phyloP scores from a whole-genome alignment of 176 grass and related monocot species.

The Saccharum spontaneum region DNA sequence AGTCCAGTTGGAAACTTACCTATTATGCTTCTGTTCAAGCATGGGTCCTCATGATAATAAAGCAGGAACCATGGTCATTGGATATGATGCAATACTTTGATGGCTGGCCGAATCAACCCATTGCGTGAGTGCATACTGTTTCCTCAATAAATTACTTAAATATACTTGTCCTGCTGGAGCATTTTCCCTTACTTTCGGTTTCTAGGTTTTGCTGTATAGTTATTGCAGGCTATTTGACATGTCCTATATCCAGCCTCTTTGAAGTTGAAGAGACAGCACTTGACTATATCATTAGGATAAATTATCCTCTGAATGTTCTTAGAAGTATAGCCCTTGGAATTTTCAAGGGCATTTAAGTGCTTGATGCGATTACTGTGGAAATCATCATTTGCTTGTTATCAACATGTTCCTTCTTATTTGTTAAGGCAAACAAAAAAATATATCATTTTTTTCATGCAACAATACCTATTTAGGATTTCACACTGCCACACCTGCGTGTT shows the following conservation, averaged over 20 bases:
- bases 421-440: background rate
- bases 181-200: background rate
- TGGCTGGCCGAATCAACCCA: slow-evolving; percentile 80
- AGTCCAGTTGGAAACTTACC: slow-evolving; percentile 99
- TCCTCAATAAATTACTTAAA: background rate
- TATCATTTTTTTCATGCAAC: background rate
- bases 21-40: slow-evolving; percentile 84
- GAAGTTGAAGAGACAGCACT: background rate
- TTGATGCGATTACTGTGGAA: background rate
- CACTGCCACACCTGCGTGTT: background rate
- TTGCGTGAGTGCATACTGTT: slow-evolving; percentile 55
- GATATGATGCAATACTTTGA: slow-evolving; percentile 76
- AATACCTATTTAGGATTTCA: slow-evolving; percentile 4
- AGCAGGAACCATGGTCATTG: slow-evolving; percentile 85
- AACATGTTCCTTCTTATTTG: background rate
- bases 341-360: background rate
- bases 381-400: background rate
- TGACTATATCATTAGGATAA: background rate
- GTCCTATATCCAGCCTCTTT: background rate
- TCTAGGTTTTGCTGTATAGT: background rate
- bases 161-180: background rate
- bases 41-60: slow-evolving; percentile 85
- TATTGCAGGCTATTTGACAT: background rate
- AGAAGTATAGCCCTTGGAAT: background rate
- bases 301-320: slow-evolving; percentile 14